Evolutionary conservation across 306 rosid species (phyloP).

Genomic region (Trifolium pratense): DNA sequence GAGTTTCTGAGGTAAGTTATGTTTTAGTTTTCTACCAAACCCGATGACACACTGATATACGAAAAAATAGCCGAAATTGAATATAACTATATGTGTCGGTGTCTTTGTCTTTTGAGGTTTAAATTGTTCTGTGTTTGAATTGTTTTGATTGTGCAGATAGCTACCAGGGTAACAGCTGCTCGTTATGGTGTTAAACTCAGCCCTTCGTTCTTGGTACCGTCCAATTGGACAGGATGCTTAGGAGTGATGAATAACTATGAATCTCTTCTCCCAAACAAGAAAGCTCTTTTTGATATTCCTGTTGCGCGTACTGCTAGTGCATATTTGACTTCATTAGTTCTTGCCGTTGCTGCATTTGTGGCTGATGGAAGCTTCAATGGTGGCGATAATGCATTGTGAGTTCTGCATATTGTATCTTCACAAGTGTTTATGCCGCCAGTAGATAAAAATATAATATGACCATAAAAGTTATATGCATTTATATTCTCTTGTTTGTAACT

Average conservation of each 20-base stretch:
- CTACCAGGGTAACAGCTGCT: slow-evolving; percentile 91
- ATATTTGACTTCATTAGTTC: slow-evolving; percentile 76
- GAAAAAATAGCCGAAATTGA: no score
- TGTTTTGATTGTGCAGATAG: slow-evolving; percentile 59
- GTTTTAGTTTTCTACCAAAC: slow-evolving; percentile 2
- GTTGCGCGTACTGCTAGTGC: slow-evolving; percentile 90
- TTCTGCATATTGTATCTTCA: slow-evolving; percentile 19
- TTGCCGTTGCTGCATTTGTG: slow-evolving; percentile 80
- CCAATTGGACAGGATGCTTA: slow-evolving; percentile 92
- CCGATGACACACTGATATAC: neutral
- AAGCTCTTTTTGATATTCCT: slow-evolving; percentile 88
- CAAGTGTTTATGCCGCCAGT: no score
- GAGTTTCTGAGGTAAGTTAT: slow-evolving; percentile 86
- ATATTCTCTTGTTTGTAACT: slow-evolving; percentile 2
- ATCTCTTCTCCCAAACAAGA: slow-evolving; percentile 80
- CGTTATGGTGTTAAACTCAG: slow-evolving; percentile 84
- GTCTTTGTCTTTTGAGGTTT: slow-evolving; percentile 1
- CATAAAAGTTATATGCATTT: neutral
- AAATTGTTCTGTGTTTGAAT: slow-evolving; percentile 25
- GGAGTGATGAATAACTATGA: slow-evolving; percentile 97
- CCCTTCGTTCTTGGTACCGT: slow-evolving; percentile 92
- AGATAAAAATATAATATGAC: no score
- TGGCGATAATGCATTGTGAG: slow-evolving; percentile 91
- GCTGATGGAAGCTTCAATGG: slow-evolving; percentile 95
- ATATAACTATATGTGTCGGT: no score